Percentiles rank a stretch among this genome's conserved stretches.
Conservation (phyloP, 208 protist species). For the Crithidia acanthocephali region DNA sequence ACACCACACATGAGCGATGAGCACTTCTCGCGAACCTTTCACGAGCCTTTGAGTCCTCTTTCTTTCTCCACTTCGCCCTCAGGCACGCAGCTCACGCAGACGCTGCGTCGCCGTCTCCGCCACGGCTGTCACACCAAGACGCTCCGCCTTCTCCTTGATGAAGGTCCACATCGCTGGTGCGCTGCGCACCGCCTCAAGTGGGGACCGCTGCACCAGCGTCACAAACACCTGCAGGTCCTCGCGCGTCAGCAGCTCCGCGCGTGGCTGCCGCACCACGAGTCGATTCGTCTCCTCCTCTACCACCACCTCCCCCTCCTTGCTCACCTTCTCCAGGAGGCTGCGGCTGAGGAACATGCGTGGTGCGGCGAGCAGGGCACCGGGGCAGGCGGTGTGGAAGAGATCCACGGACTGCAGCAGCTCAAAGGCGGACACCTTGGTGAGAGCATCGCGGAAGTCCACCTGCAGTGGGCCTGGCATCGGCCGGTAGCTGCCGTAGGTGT, state of each 20-base stretch:
- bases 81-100: constrained; percentile 6
- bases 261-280: constrained; percentile 44
- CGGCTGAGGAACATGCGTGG: constrained; percentile 50
- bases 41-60: background rate
- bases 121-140: constrained; percentile 36
- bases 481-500: constrained; percentile 56
- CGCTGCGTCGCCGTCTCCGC: constrained; percentile 13
- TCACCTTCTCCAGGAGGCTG: constrained; percentile 66
- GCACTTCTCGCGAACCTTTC: too few species aligned
- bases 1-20: background rate
- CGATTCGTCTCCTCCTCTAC: constrained; percentile 35
- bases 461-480: constrained; percentile 66
- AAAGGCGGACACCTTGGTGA: constrained; percentile 56
- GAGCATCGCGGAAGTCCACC: constrained; percentile 71
- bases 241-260: constrained; percentile 47
- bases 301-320: constrained; percentile 56
- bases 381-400: constrained; percentile 56
- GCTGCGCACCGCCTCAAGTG: constrained; percentile 42
- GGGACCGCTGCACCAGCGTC: constrained; percentile 45
- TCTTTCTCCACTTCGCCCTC: background rate
- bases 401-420: constrained; percentile 70
- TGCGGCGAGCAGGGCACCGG: constrained; percentile 40
- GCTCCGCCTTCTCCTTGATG: constrained; percentile 59
- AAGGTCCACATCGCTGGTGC: constrained; percentile 60
- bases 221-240: constrained; percentile 54